These are phyloP conservation scores for Aspergillus olivimuriae DNA, from an alignment of 495 filamentous ascomycete species.

Conservation along the genomic window DNA sequence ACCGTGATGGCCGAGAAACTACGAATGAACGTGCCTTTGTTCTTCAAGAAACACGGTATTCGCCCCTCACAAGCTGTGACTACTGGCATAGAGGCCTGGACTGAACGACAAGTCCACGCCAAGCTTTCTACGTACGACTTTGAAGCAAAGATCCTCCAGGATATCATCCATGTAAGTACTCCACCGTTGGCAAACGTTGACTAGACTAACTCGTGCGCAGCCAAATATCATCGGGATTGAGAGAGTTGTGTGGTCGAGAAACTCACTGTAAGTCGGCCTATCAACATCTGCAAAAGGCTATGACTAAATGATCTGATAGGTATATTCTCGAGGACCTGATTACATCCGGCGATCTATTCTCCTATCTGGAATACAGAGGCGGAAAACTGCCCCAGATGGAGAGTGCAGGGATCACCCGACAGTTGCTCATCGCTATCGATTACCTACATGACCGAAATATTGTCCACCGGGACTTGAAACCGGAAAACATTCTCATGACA, in stretches of 20 bases:
- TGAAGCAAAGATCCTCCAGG: conserved; percentile 52
- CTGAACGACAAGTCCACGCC: too few species aligned
- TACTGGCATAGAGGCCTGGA: too few species aligned
- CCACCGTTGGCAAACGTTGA: neutral
- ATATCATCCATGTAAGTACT: conserved; percentile 52
- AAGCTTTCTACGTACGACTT: too few species aligned
- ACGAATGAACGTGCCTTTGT: neutral
- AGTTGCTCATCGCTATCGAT: conserved; percentile 53
- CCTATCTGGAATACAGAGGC: conserved; percentile 47
- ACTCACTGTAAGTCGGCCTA: conserved; percentile 43
- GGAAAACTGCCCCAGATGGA: conserved; percentile 43
- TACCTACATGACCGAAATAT: conserved; percentile 53
- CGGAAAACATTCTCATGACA: conserved; percentile 61
- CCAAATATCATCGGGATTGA: conserved; percentile 56
- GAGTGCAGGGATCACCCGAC: conserved; percentile 48
- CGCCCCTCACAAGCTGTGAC: too few species aligned
- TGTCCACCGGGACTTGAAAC: conserved; percentile 65
- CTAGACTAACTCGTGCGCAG: conserved; percentile 23
- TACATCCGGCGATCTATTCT: conserved; percentile 59
- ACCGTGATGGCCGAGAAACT: too few species aligned
- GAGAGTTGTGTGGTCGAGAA: conserved; percentile 43
- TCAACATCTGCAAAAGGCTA: neutral
- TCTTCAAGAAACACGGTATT: too few species aligned
- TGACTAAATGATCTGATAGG: conserved; percentile 23
- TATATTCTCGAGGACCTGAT: conserved; percentile 63